These are phyloP conservation scores for Aspergillus fructus DNA, from an alignment of 2,329 filamentous ascomycete species.

Conservation along the genomic window DNA sequence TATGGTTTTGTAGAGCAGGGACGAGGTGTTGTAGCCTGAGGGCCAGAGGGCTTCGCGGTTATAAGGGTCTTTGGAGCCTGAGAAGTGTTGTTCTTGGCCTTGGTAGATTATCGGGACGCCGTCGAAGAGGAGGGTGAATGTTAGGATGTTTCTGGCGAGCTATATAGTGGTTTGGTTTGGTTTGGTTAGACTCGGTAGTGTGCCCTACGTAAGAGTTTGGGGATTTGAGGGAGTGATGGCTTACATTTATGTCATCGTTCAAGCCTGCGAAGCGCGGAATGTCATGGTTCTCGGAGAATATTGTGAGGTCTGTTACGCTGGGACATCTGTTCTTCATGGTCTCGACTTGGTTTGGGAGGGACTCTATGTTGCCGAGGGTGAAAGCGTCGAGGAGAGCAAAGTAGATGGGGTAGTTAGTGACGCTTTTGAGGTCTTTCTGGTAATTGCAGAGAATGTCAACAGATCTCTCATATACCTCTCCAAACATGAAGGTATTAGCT, in stretches of 20 bases:
- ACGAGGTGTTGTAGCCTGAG: slow-evolving; percentile 46
- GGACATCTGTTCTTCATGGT: slow-evolving; percentile 27
- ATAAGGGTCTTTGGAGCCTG: slow-evolving; percentile 48
- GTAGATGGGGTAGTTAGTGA: slow-evolving; percentile 50
- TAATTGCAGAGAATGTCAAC: slow-evolving; percentile 41
- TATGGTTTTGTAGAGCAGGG: slow-evolving; percentile 40
- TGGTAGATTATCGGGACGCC: slow-evolving; percentile 67
- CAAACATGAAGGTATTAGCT: slow-evolving; percentile 45
- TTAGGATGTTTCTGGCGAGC: slow-evolving; percentile 61
- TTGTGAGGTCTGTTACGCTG: slow-evolving; percentile 49
- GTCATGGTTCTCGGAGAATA: slow-evolving; percentile 62
- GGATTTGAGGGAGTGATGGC: neutral
- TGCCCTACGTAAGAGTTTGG: neutral
- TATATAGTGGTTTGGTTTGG: slow-evolving; percentile 2
- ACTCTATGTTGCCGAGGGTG: slow-evolving; percentile 30
- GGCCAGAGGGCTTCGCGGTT: slow-evolving; percentile 59
- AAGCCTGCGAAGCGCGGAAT: slow-evolving; percentile 53
- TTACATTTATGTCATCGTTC: slow-evolving; percentile 48
- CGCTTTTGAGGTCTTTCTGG: slow-evolving; percentile 42
- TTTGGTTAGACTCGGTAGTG: neutral
- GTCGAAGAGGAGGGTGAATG: slow-evolving; percentile 59
- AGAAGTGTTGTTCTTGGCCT: slow-evolving; percentile 63
- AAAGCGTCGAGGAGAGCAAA: slow-evolving; percentile 37
- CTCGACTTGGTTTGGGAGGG: slow-evolving; percentile 26
- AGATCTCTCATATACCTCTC: slow-evolving; percentile 46